These are phyloP conservation scores for Miscanthus sacchariflorus DNA, from an alignment of 202 grass and related monocot genomes.

Conservation along the genomic window DNA sequence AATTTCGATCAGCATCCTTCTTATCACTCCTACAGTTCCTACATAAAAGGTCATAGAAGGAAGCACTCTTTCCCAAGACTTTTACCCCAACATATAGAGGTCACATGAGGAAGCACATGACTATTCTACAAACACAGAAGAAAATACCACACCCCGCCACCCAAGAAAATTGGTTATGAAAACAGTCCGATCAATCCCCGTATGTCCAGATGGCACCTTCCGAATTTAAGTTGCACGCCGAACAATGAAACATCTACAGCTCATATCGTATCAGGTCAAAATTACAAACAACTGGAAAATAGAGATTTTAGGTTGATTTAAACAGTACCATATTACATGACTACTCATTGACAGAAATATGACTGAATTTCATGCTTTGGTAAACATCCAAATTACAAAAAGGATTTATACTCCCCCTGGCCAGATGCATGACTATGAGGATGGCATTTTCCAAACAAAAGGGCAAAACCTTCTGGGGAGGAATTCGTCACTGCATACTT, in stretches of 20 bases:
- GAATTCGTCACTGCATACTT: slow-evolving; percentile 22
- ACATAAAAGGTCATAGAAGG: no score
- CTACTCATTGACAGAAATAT: slow-evolving; percentile 18
- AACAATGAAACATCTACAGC: neutral
- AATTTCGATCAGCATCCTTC: no score
- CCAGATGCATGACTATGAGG: slow-evolving; percentile 31
- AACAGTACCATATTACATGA: slow-evolving; percentile 39
- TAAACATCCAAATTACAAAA: slow-evolving; percentile 46
- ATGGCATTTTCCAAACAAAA: slow-evolving; percentile 27
- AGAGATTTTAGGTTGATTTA: slow-evolving; percentile 10
- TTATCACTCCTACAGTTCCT: no score
- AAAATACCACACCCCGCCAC: neutral
- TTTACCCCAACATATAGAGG: neutral
- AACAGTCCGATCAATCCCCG: neutral
- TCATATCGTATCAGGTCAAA: slow-evolving; percentile 15
- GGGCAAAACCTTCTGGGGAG: slow-evolving; percentile 1
- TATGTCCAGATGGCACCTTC: neutral
- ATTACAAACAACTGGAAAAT: slow-evolving; percentile 1
- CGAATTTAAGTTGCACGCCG: neutral
- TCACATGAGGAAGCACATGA: neutral
- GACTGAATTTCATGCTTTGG: neutral
- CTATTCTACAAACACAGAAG: neutral
- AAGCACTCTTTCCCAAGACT: neutral
- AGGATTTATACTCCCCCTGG: slow-evolving; percentile 29
- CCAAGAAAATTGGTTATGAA: neutral